Conservation (phyloP, 2,329 filamentous ascomycete species). For the Macrophomina pseudophaseolina region DNA sequence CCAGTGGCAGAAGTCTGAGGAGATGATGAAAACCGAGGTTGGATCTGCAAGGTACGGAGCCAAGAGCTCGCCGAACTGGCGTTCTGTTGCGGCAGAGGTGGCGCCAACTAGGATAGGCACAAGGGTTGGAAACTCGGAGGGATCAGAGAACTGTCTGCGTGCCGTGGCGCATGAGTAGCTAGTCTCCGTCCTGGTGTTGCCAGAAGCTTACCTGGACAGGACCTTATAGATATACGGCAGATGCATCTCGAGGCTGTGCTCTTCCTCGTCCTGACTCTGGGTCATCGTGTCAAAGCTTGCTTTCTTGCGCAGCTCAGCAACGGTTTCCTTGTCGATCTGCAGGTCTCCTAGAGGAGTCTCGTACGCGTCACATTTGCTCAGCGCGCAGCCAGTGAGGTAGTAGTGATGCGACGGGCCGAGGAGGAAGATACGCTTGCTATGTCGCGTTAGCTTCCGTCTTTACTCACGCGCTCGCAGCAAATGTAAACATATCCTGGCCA, state of each 20-base stretch:
- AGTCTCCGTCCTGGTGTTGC: background rate
- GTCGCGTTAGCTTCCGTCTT: slow-evolving; percentile 1
- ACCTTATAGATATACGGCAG: slow-evolving; percentile 90
- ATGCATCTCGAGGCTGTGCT: slow-evolving; percentile 97
- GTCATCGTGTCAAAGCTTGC: slow-evolving; percentile 70
- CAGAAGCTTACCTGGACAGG: slow-evolving; percentile 54
- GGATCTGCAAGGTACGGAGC: slow-evolving; percentile 78
- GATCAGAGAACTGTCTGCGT: slow-evolving; percentile 38
- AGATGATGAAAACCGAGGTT: slow-evolving; percentile 81
- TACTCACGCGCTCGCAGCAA: background rate
- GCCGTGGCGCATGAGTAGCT: slow-evolving; percentile 15
- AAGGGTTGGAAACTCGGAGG: slow-evolving; percentile 70
- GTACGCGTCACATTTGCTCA: slow-evolving; percentile 74
- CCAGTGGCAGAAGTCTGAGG: slow-evolving; percentile 98
- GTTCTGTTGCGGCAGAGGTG: slow-evolving; percentile 70
- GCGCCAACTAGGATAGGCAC: slow-evolving; percentile 87
- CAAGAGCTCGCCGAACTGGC: slow-evolving; percentile 70
- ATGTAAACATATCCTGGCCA: background rate
- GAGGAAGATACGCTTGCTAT: slow-evolving; percentile 83
- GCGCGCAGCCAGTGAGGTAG: slow-evolving; percentile 76
- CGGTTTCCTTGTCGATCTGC: slow-evolving; percentile 64
- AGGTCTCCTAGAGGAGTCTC: slow-evolving; percentile 76
- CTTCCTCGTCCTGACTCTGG: slow-evolving; percentile 70
- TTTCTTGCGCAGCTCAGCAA: slow-evolving; percentile 57
- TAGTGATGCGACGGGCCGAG: slow-evolving; percentile 92